These are phyloP conservation scores for Botrytis fabae DNA, from an alignment of 2,329 filamentous ascomycete genomes.

Conservation along the genomic window DNA sequence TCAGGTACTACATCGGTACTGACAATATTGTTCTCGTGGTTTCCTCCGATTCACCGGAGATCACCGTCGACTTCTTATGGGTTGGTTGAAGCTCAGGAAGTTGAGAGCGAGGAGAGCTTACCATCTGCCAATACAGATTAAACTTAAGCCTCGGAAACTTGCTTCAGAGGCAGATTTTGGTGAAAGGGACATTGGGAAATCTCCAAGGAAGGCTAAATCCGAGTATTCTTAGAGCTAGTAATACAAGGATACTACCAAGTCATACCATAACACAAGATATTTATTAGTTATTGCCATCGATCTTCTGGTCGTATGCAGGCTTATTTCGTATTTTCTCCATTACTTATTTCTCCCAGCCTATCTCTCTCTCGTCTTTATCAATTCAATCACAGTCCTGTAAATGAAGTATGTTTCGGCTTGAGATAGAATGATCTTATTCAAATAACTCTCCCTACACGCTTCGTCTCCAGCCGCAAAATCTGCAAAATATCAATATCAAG, in stretches of 20 bases:
- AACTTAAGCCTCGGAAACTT: neutral
- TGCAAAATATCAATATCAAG: neutral
- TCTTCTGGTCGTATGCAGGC: no score
- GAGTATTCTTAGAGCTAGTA: no score
- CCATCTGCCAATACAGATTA: neutral
- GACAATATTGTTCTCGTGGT: neutral
- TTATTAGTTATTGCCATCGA: neutral
- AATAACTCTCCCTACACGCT: neutral
- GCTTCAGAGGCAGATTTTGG: neutral
- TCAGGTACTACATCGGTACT: neutral
- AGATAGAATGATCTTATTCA: no score
- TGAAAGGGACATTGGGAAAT: neutral
- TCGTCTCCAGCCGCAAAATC: neutral
- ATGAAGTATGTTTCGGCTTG: no score
- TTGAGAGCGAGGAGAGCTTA: neutral
- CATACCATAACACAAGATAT: no score
- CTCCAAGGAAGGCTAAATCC: neutral
- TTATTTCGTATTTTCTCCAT: no score
- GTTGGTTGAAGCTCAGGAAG: neutral
- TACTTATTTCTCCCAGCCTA: no score
- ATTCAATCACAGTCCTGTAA: no score
- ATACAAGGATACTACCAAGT: neutral
- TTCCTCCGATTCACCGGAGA: neutral
- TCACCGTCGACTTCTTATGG: neutral
- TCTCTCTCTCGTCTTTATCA: no score